Base-by-base conservation (phyloP, 176 grass and related monocot genomes). In the Cymbopogon citratus region DNA sequence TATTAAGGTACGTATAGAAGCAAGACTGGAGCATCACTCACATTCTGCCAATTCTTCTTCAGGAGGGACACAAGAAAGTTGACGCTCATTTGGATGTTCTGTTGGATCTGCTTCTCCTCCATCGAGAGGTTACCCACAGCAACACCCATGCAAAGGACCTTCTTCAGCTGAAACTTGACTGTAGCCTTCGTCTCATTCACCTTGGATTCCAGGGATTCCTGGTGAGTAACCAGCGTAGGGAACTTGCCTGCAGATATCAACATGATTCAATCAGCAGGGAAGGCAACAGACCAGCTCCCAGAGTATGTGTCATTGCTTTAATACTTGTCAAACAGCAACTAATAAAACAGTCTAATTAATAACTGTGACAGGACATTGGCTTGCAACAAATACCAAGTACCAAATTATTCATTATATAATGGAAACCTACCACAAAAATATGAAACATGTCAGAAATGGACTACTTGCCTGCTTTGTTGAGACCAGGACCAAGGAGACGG, bases 1-100 rank as follows among this genome's bases (percentile, higher is more conserved):
- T 54, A 0, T 25, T 59, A 11, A 67, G 4, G 25, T n/a, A 59
- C 14, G 12, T 27, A 26, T 1, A 16, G 5, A 62, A 13, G 10
- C 5, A 63, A 5, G 16, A 60, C 3, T 28, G 34, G 5, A 69
- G 24, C 12, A 34, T 6, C 21, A 78, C 87, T 86, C 71, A 98
- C 95, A 89, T 98, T 98, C 81, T 98, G 95, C 95, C 95, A 98
- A 33, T 98, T 98, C 88, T 98, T 98, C 57, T 98, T 98, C 64
- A 98, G 79, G 26, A 98, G 87, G 33, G 95, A 98, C 26, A 94
- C 95, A 1, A 98, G 95, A 76, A 98, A 98, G 82, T 98, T 98
- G 35, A 98, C 95, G 4, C 92, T 89, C 80, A 98, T 87, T 65
- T 98, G 95, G n/a, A 94, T 89, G 81, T 98, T 98, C 28, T 94